Evolutionary conservation across 2,329 filamentous ascomycete species (phyloP).

Genomic region (Fusarium floridanum): DNA sequence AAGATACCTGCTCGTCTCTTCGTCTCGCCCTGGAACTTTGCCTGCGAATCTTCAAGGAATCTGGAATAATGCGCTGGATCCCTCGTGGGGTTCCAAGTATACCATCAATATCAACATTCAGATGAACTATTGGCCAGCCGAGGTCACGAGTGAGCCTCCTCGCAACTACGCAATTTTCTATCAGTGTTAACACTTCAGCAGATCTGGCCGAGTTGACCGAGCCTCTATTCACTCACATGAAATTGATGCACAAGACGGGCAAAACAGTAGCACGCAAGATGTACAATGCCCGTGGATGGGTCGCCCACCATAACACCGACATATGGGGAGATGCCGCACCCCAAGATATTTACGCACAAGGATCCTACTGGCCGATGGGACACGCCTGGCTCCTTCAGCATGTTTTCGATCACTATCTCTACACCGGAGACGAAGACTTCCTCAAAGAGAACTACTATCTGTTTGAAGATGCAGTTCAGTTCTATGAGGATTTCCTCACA

Average conservation of each 20-base stretch:
- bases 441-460: background rate
- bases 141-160: background rate
- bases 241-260: background rate
- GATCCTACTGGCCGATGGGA: conserved; percentile 7
- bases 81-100: conserved; percentile 4
- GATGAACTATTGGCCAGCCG: conserved; percentile 7
- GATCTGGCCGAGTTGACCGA: background rate
- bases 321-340: conserved; percentile 8
- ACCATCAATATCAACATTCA: conserved; percentile 9
- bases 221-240: background rate
- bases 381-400: conserved; percentile 4
- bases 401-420: conserved; percentile 4
- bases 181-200: background rate
- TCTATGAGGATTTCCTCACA: conserved; percentile 4
- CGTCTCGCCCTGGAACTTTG: background rate
- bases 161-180: background rate
- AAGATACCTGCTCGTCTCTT: background rate
- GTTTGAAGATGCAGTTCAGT: background rate
- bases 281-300: conserved; percentile 6
- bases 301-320: conserved; percentile 10
- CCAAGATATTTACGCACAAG: conserved; percentile 4
- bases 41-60: conserved; percentile 6
- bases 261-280: background rate
- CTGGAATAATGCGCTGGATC: background rate
- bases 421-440: background rate